Evolutionary conservation across 1,139 yeast genomes (phyloP), one percentile per base, ranked within the genome.

Genomic region (Candida sp.): DNA sequence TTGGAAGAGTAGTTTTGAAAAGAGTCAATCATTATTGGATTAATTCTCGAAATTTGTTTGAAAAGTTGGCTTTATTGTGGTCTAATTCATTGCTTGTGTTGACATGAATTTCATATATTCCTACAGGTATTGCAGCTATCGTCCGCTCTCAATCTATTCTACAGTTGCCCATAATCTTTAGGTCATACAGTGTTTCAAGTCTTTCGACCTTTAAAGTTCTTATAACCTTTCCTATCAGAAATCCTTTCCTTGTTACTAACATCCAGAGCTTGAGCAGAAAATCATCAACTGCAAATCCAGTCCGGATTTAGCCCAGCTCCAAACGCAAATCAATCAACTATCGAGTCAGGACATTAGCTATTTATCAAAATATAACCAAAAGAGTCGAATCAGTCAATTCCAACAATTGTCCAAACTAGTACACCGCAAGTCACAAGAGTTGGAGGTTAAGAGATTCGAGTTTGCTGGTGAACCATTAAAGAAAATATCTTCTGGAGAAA

Each of bases 331-430:
- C 11, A n/a, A 7, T 25, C 33, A 27, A 11, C 21, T 37, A 11
- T 25, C 23, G n/a, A 27, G 19, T 8, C 5, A 15, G 3, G 39
- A 37, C 27, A 27, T 29, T 22, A 29, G 4, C 29, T 23, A 15
- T 12, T 21, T 37, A n/a, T 27, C 39, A 5, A 37, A 37, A 21
- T 37, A 37, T 29, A 25, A 37, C 19, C 39, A 37, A 23, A 37
- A 37, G 19, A 8, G 23, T 5, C 23, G 23, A 8, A 19, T 37
- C 12, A n/a, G 5, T 15, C 15, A 37, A 25, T 7, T 37, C 3
- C 22, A 37, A 19, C 5, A n/a, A 19, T 29, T 37, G 19, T 9
- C 23, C 9, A 27, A 29, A 19, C 4, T 37, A 5, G 6, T 37
- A 8, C 39, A 8, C 3, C 12, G 9, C 22, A 37, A 37, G 12